A percentile compares a stretch with the other conserved stretches of the same genome.
Conservation (phyloP, 2,329 filamentous ascomycete species). For the Diaporthe ampelina region DNA sequence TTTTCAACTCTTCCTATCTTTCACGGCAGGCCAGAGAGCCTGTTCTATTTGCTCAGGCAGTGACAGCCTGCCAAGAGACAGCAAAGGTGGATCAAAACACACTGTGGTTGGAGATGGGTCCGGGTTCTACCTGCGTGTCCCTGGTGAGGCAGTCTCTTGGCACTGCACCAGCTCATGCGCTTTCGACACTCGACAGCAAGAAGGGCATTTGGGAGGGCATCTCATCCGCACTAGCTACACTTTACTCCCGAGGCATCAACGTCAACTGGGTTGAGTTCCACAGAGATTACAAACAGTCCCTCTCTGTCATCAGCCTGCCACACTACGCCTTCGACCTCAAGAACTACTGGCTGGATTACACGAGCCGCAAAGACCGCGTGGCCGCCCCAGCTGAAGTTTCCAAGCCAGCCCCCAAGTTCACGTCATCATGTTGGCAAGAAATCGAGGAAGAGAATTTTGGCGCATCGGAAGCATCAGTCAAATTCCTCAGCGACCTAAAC, state of each 20-base stretch:
- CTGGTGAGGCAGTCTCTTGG: conserved; percentile 72
- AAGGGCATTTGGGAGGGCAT: conserved; percentile 4
- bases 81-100: conserved; percentile 74
- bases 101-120: conserved; percentile 79
- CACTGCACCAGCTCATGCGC: conserved; percentile 71
- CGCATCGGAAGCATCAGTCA: conserved; percentile 52
- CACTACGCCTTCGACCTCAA: conserved; percentile 28
- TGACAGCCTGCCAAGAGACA: conserved; percentile 63
- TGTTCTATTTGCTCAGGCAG: conserved; percentile 73
- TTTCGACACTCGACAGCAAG: conserved; percentile 71
- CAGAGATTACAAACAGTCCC: background rate
- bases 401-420: background rate
- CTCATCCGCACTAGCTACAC: background rate
- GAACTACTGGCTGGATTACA: conserved; percentile 29
- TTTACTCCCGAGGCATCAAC: background rate
- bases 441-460: conserved; percentile 6
- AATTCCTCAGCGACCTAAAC: conserved; percentile 76
- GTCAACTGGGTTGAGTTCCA: conserved; percentile 15
- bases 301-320: conserved; percentile 19
- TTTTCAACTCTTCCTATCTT: conserved; percentile 47
- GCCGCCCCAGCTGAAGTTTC: background rate
- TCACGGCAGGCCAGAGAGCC: conserved; percentile 68
- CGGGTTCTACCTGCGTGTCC: conserved; percentile 74
- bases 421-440: conserved; percentile 57
- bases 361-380: conserved; percentile 27